A percentile compares a stretch with the other conserved stretches of the same genome.
These are phyloP conservation scores for Leccinum disarticulatum DNA, from an alignment of 768 basidiomycete genomes.

Conservation along the genomic window DNA sequence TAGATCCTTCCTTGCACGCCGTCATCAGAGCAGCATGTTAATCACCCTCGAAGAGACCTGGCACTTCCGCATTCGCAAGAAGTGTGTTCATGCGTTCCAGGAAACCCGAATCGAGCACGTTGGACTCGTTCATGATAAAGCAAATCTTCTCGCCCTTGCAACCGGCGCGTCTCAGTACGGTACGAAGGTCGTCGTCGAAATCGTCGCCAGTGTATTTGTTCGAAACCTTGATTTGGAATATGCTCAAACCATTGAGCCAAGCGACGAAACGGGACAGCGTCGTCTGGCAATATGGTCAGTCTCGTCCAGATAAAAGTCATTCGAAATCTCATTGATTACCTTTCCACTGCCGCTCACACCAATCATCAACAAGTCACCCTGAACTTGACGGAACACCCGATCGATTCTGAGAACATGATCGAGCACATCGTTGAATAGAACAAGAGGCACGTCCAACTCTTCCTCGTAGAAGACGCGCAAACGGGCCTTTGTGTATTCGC, in stretches of 20 bases:
- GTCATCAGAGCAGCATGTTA: conserved; percentile 98
- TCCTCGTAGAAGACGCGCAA: conserved; percentile 99
- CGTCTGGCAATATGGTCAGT: conserved; percentile 55
- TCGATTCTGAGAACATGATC: conserved; percentile 98
- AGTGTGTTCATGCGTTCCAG: conserved; percentile 99
- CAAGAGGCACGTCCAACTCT: conserved; percentile 95
- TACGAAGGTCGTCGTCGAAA: conserved; percentile 96
- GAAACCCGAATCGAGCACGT: conserved; percentile 98
- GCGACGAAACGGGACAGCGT: conserved; percentile 97
- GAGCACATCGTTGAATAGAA: conserved; percentile 97
- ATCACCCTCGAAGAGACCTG: conserved; percentile 99
- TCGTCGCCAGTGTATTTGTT: conserved; percentile 99
- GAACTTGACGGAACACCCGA: conserved; percentile 96
- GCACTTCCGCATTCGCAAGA: conserved; percentile 99
- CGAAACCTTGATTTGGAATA: conserved; percentile 99
- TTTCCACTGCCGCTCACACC: conserved; percentile 99
- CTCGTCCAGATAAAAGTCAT: conserved; percentile 4
- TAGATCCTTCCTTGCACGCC: conserved; percentile 99
- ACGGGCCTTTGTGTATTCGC: conserved; percentile 96
- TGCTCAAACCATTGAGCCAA: conserved; percentile 99
- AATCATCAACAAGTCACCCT: conserved; percentile 93
- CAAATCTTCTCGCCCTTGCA: conserved; percentile 99
- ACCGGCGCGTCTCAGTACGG: conserved; percentile 90
- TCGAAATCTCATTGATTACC: conserved; percentile 45
- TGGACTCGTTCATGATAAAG: conserved; percentile 99